Base-by-base conservation (phyloP, 2,329 filamentous ascomycete genomes). In the Ascomycota sp. region DNA sequence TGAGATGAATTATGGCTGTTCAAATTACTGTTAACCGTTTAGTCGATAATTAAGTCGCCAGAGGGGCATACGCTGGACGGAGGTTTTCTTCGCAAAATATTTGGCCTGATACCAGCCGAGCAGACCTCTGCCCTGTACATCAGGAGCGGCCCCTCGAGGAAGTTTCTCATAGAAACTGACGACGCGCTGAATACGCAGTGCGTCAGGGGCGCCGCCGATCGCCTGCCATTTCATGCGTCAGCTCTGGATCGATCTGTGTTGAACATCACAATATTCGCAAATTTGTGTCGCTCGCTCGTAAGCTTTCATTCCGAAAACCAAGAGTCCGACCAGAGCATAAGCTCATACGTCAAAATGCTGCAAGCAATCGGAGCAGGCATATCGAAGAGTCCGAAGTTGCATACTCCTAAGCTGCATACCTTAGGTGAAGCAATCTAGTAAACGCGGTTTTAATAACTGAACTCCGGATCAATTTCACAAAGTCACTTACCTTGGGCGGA, bases 161-260 rank as follows among this genome's bases (percentile, higher is more conserved):
- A 98, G 82, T 61, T 86, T 91, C 66, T 91, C 82, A 71, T 98
- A 98, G 71, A 98, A 95, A 64, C 70, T 81, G 57, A 95, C 86
- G 46, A 98, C 83, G 49, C 85, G 80, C 57, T 92, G 79, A 89
- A 98, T 95, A 56, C 86, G 82, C 51, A 83, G 72, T 52, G 89
- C 89, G 73, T 95, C 86, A 53, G 85, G 81, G 45, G 85, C 83
- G 53, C 79, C 78, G 51, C 89, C 86, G 53, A 98, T 83, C 46
- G 80, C 85, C 89, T 95, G 55, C 42, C 27, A 34, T 36, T 36
- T 35, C 29, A 38, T 22, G 29, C 29, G 38, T 63, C 44, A 64
- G 57, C 48, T 31, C 25, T n/a, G 10, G n/a, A 10, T 5, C 13
- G 15, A 17, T 17, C 4, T 17, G 15, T 17, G 15, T 17, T 17